These are phyloP conservation scores for Hymenoscyphus fraxineus DNA, from an alignment of 2,329 filamentous ascomycete species.

Conservation along the genomic window DNA sequence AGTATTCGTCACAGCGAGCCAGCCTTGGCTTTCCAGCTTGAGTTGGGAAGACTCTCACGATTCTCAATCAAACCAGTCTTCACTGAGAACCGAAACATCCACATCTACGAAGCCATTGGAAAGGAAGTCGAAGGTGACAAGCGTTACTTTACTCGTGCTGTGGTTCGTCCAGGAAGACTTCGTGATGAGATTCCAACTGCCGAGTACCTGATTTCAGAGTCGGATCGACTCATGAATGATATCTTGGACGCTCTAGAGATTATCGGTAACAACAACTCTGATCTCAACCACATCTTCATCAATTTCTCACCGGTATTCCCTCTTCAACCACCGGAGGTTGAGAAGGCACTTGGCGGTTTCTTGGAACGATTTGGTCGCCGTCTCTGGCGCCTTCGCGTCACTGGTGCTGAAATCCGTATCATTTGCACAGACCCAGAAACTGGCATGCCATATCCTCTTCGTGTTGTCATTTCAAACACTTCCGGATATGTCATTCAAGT, in stretches of 20 bases:
- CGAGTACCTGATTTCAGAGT: constrained; percentile 96
- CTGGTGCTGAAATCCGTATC: constrained; percentile 96
- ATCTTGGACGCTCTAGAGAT: constrained; percentile 97
- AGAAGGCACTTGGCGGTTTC: constrained; percentile 91
- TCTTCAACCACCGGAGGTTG: constrained; percentile 81
- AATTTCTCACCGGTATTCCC: constrained; percentile 98
- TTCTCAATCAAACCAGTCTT: constrained; percentile 99
- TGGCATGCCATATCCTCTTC: constrained; percentile 82
- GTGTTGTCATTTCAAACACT: constrained; percentile 96
- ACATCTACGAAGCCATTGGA: constrained; percentile 95
- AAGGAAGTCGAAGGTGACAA: constrained; percentile 95
- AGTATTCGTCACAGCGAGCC: constrained; percentile 97
- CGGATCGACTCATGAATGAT: constrained; percentile 93
- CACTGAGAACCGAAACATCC: constrained; percentile 98
- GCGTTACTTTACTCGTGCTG: constrained; percentile 95
- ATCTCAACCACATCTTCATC: constrained; percentile 99
- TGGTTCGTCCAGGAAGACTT: constrained; percentile 89
- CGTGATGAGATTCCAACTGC: constrained; percentile 97
- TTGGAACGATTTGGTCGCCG: constrained; percentile 93
- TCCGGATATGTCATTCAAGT: constrained; percentile 97
- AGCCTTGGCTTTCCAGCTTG: constrained; percentile 96
- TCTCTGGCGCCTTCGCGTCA: constrained; percentile 93
- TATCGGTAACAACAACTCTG: constrained; percentile 97
- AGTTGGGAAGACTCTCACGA: constrained; percentile 88
- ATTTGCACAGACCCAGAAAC: constrained; percentile 89